phyloP scores from a whole-genome alignment of 2,329 filamentous ascomycete genomes.

The Claviceps pusilla region DNA sequence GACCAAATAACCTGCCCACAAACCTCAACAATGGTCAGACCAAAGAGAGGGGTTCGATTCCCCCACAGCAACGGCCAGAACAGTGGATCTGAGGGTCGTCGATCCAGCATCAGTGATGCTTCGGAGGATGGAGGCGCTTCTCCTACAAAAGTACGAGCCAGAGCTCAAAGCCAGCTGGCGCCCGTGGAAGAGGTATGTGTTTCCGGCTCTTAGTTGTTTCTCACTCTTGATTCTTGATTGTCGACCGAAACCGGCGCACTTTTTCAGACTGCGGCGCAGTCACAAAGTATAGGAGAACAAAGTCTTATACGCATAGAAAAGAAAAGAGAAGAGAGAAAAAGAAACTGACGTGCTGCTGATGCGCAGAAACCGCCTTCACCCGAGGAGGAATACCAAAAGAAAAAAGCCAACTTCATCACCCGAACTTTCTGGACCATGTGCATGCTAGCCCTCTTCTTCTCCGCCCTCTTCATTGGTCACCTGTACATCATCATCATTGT shows the following conservation, averaged over 20 bases:
- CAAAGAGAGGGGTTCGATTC: constrained; percentile 40
- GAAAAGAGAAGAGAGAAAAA: too few relatives aligned
- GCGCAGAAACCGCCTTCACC: constrained; percentile 27
- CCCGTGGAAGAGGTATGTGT: constrained; percentile 22
- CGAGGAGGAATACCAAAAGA: constrained; percentile 78
- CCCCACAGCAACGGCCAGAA: constrained; percentile 32
- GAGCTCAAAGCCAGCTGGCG: constrained; percentile 16
- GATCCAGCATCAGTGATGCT: constrained; percentile 56
- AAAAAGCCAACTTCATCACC: constrained; percentile 94
- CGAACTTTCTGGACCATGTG: constrained; percentile 95
- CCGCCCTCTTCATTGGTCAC: constrained; percentile 84
- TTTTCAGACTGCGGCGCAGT: too few relatives aligned
- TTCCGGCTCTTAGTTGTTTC: background rate
- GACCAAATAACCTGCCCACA: background rate
- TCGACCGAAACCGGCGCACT: background rate
- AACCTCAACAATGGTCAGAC: constrained; percentile 17
- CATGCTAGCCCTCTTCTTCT: constrained; percentile 92
- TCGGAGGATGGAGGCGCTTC: constrained; percentile 39
- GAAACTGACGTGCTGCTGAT: background rate
- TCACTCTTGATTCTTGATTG: background rate
- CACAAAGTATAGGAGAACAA: too few relatives aligned
- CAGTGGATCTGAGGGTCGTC: constrained; percentile 36
- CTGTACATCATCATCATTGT: constrained; percentile 93
- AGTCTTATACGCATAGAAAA: background rate
- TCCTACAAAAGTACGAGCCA: constrained; percentile 15